These are phyloP conservation scores for Aspergillus hortae DNA, from an alignment of 2,329 filamentous ascomycete genomes.

Conservation along the genomic window DNA sequence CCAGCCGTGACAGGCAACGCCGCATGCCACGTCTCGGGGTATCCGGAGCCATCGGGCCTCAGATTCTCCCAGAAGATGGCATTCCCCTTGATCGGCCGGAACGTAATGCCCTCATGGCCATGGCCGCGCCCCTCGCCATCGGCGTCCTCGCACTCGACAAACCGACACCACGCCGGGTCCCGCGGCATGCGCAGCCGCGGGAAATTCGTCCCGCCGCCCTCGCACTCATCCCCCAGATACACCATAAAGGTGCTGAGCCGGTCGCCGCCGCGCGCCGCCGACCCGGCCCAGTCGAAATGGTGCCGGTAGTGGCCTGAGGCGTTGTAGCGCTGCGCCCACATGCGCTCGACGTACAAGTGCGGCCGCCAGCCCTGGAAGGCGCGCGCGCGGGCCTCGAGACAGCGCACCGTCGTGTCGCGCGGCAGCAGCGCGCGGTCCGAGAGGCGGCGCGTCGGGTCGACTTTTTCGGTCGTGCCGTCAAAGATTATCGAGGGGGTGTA, in stretches of 20 bases:
- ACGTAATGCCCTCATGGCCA: constrained; percentile 47
- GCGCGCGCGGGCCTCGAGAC: constrained; percentile 57
- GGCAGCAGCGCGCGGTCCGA: constrained; percentile 51
- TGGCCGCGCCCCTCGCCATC: constrained; percentile 3
- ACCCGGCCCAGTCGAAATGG: constrained; percentile 58
- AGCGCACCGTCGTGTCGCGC: constrained; percentile 50
- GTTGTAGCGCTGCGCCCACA: constrained; percentile 61
- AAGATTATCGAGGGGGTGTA: constrained; percentile 56
- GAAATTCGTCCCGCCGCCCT: constrained; percentile 60
- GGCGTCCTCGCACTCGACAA: constrained; percentile 51
- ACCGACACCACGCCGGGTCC: constrained; percentile 53
- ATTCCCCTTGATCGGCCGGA: constrained; percentile 56
- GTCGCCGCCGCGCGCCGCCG: constrained; percentile 34
- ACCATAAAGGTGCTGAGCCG: constrained; percentile 61
- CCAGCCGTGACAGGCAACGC: constrained; percentile 56
- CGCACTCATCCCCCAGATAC: constrained; percentile 52
- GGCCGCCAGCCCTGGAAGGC: constrained; percentile 59
- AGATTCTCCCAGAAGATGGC: constrained; percentile 64
- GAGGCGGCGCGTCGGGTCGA: constrained; percentile 49
- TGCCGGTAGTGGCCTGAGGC: constrained; percentile 55
- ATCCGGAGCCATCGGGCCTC: constrained; percentile 52
- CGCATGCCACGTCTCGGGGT: constrained; percentile 59
- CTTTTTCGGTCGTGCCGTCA: constrained; percentile 44
- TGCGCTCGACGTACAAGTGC: constrained; percentile 56
- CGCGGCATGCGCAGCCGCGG: constrained; percentile 47